Evolutionary conservation across 2,329 filamentous ascomycete species (phyloP).

Genomic region (Claviceps monticola): DNA sequence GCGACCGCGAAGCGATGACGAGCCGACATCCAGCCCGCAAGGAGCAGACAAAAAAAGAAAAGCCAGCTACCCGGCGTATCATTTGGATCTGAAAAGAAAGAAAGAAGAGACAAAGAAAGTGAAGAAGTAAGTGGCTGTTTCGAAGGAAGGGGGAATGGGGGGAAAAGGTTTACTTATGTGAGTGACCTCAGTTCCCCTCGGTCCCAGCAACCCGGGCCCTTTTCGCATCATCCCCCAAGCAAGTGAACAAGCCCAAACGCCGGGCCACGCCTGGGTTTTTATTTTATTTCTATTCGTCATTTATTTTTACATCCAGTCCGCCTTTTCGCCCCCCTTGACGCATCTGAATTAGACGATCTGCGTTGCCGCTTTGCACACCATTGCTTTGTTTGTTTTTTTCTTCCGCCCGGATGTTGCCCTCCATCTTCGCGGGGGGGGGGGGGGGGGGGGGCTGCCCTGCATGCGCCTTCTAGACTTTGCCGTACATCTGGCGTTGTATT

Average conservation of each 20-base stretch:
- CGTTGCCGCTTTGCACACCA: neutral
- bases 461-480: neutral
- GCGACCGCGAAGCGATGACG: neutral
- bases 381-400: neutral
- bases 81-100: slow-evolving; percentile 12
- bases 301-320: neutral
- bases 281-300: neutral
- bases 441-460: no score
- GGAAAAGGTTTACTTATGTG: slow-evolving; percentile 24
- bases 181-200: slow-evolving; percentile 10
- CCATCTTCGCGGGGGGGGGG: neutral
- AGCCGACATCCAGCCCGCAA: slow-evolving; percentile 5
- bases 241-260: slow-evolving; percentile 3
- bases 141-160: slow-evolving; percentile 15
- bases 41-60: neutral
- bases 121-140: slow-evolving; percentile 12
- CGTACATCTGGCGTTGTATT: neutral
- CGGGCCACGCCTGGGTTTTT: slow-evolving; percentile 4
- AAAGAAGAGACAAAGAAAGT: slow-evolving; percentile 11
- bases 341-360: neutral
- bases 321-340: neutral
- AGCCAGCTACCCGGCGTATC: neutral
- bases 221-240: slow-evolving; percentile 4
- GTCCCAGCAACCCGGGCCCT: slow-evolving; percentile 5
- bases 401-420: neutral